phyloP scores from a whole-genome alignment of 2,329 filamentous ascomycete genomes.

The Dothideomycetes sp. region DNA sequence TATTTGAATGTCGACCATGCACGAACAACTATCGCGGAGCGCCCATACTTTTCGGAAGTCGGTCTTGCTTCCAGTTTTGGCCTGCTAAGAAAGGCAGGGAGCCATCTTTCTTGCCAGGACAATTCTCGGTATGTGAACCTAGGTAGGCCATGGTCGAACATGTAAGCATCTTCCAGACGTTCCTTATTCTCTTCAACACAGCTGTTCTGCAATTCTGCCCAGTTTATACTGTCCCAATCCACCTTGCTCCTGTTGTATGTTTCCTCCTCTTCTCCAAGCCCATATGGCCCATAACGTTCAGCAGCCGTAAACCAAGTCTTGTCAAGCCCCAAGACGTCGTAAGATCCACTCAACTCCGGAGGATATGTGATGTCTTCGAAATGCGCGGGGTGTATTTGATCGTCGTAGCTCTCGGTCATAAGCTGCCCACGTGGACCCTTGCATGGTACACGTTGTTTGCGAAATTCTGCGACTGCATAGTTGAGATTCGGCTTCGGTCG shows the following conservation, averaged over 20 bases:
- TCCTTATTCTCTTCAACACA: slow-evolving; percentile 56
- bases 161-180: slow-evolving; percentile 37
- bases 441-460: slow-evolving; percentile 4
- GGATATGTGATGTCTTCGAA: slow-evolving; percentile 2
- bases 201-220: slow-evolving; percentile 57
- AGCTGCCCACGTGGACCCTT: slow-evolving; percentile 5
- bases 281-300: slow-evolving; percentile 44
- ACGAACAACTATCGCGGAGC: slow-evolving; percentile 32
- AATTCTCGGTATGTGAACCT: slow-evolving; percentile 23
- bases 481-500: neutral
- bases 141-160: slow-evolving; percentile 24
- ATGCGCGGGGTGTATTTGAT: slow-evolving; percentile 2
- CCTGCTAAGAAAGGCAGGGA: slow-evolving; percentile 2
- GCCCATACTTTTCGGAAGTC: slow-evolving; percentile 5
- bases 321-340: slow-evolving; percentile 17
- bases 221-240: slow-evolving; percentile 56
- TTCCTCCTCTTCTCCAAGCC: slow-evolving; percentile 42
- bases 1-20: slow-evolving; percentile 36
- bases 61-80: slow-evolving; percentile 2
- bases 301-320: slow-evolving; percentile 56
- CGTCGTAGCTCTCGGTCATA: slow-evolving; percentile 9
- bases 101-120: slow-evolving; percentile 8
- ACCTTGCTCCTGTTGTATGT: slow-evolving; percentile 31
- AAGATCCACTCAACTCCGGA: slow-evolving; percentile 14
- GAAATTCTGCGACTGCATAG: neutral